A percentile compares a stretch with the other conserved stretches of the same genome.
These are phyloP conservation scores for Beauveria asiatica DNA, from an alignment of 2,329 filamentous ascomycete species.

Conservation along the genomic window DNA sequence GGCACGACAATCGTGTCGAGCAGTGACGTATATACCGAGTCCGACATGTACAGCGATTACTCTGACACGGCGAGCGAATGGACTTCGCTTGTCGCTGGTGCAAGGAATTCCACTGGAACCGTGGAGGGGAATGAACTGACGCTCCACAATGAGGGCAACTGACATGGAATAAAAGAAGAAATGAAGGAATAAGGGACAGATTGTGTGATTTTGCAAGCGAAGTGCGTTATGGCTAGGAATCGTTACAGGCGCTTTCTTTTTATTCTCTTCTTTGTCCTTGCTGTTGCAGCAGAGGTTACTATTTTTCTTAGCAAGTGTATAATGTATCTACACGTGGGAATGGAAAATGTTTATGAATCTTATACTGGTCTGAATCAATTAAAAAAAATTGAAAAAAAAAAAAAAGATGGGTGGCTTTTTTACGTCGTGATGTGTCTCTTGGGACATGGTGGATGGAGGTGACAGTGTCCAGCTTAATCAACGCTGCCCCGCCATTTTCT, in stretches of 20 bases:
- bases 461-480: not conserved
- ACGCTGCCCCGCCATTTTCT: not conserved
- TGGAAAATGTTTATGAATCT: conserved; percentile 3
- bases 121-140: conserved; percentile 27
- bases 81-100: conserved; percentile 35
- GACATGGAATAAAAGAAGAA: conserved; percentile 1
- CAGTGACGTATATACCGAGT: conserved; percentile 28
- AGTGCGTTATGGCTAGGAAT: conserved; percentile 4
- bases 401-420: not conserved
- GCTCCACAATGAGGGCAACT: conserved; percentile 22
- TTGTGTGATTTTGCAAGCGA: conserved; percentile 5
- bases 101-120: conserved; percentile 17
- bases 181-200: not conserved
- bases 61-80: conserved; percentile 40
- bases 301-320: conserved; percentile 11
- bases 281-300: conserved; percentile 5
- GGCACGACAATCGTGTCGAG: conserved; percentile 40
- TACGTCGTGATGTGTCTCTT: not conserved
- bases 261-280: conserved; percentile 9
- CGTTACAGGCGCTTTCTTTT: conserved; percentile 2
- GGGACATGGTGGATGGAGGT: not conserved
- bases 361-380: not conserved
- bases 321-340: conserved; percentile 11
- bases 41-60: conserved; percentile 30
- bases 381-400: not conserved